A percentile compares a stretch with the other conserved stretches of the same genome.
Evolutionary conservation across 2,329 filamentous ascomycete genomes (phyloP).

Genomic region (Exserohilum rostratum): DNA sequence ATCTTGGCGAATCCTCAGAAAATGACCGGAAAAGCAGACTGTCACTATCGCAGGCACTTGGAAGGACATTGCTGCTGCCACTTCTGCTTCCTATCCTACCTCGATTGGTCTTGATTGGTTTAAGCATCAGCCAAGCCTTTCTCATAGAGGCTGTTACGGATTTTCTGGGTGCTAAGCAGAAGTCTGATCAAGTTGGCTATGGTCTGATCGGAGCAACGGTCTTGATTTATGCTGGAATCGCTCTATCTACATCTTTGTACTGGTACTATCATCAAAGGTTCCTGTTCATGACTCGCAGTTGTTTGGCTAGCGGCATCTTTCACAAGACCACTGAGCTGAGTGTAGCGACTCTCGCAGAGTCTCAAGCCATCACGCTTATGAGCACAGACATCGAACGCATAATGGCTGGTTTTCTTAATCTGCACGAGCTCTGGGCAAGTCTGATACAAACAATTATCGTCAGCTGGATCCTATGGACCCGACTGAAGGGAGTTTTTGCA

Average conservation of each 20-base stretch:
- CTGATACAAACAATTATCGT: conserved; percentile 16
- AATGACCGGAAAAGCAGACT: too few species aligned
- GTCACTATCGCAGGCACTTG: too few species aligned
- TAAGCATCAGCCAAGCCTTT: too few species aligned
- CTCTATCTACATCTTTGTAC: conserved; percentile 6
- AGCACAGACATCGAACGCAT: conserved; percentile 35
- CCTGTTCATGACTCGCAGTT: conserved; percentile 14
- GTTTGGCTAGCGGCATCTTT: conserved; percentile 17
- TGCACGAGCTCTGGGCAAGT: conserved; percentile 33
- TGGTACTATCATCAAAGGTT: conserved; percentile 18
- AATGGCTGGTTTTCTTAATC: conserved; percentile 11
- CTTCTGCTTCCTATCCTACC: too few species aligned
- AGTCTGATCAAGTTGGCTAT: too few species aligned
- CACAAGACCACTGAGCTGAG: conserved; percentile 12
- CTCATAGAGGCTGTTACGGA: too few species aligned
- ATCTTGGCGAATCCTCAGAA: background rate
- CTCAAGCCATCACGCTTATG: conserved; percentile 30
- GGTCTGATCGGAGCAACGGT: conserved; percentile 21
- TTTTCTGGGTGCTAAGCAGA: too few species aligned
- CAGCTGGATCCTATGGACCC: conserved; percentile 24
- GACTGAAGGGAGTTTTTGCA: conserved; percentile 30
- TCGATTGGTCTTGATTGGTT: too few species aligned
- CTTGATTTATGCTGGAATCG: conserved; percentile 15
- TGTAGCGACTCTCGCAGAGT: conserved; percentile 5
- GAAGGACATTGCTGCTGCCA: too few species aligned